phyloP scores from a whole-genome alignment of 2,329 filamentous ascomycete species.

The Penicillium sumatraense region DNA sequence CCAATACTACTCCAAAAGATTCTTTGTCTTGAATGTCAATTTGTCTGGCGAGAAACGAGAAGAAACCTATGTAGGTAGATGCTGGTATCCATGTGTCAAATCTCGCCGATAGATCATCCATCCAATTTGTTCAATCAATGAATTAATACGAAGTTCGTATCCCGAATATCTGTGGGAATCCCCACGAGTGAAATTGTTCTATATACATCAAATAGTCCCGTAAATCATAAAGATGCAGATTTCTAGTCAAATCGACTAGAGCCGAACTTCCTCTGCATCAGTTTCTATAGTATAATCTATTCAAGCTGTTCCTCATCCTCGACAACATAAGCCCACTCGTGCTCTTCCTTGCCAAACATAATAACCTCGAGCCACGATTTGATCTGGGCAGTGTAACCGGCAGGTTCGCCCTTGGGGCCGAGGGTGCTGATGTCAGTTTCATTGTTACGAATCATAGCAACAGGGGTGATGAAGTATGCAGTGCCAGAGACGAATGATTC shows the following conservation, averaged over 20 bases:
- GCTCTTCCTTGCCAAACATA: conserved; percentile 72
- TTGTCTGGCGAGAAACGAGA: no score
- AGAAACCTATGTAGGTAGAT: no score
- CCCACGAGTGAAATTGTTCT: conserved; percentile 5
- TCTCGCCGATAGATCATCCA: no score
- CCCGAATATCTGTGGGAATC: neutral
- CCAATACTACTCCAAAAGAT: no score
- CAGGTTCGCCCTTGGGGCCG: conserved; percentile 30
- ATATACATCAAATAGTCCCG: conserved; percentile 8
- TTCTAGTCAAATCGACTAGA: neutral
- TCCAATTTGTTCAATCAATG: no score
- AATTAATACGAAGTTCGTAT: no score
- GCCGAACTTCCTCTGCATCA: neutral
- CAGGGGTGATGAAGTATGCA: conserved; percentile 74
- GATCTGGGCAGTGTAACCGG: conserved; percentile 50
- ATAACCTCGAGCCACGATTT: conserved; percentile 73
- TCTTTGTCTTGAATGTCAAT: no score
- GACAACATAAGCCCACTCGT: conserved; percentile 72
- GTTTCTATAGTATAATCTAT: conserved; percentile 14
- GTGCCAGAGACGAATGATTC: conserved; percentile 89
- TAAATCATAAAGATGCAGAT: conserved; percentile 11
- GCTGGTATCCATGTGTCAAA: no score
- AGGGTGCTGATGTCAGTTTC: conserved; percentile 64
- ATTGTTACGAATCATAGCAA: conserved; percentile 71
- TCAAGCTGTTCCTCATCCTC: conserved; percentile 61